Evolutionary conservation across 2,329 filamentous ascomycete genomes (phyloP), one percentile per base, ranked within the genome.

Genomic region (Pseudophaeomoniella oleicola): DNA sequence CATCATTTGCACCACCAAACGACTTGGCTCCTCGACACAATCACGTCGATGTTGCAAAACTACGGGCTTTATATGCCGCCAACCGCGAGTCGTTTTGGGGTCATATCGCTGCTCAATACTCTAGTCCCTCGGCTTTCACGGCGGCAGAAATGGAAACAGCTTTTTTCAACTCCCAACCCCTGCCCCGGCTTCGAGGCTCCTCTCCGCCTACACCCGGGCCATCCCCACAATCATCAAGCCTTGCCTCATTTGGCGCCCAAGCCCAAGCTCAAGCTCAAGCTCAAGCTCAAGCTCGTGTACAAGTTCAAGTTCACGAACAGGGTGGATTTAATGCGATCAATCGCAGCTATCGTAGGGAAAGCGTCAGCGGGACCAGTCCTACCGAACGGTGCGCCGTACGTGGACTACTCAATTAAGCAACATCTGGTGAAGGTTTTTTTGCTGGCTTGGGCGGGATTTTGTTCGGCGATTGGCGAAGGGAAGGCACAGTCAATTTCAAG

Each of bases 31-130:
- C 45, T 44, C 34, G 41, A 32, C 37, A 39, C 19, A 17, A 49
- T 27, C 44, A 55, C 34, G 66, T 80, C 43, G 75, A 83, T 54
- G 67, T 76, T 49, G 62, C 69, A 17, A 77, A 79, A 34, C 74
- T 88, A 16, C 71, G 75, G 34, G 66, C 71, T 41, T 72, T 86
- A 46, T 87, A 87, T 56, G 70, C 75, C 36, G 63, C 71, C 5
- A 80, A 84, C 57, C 74, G 79, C 31, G 64, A 69, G 35, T 70
- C 72, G 5, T 87, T 88, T 60, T 88, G 82, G 81, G 65, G 71
- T 19, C 67, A 71, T 34, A 70, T 88, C 22, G 80, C 81, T 18
- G 63, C 71, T 16, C 79, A 85, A 48, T 87, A 87, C 50, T 46
- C 49, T 5, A 42, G 38, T n/a, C 40, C 42, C 4, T 29, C 27